These are phyloP conservation scores for sweet orange (Citrus sinensis) DNA, from an alignment of 345 rosid genomes.

Conservation along the genomic window DNA sequence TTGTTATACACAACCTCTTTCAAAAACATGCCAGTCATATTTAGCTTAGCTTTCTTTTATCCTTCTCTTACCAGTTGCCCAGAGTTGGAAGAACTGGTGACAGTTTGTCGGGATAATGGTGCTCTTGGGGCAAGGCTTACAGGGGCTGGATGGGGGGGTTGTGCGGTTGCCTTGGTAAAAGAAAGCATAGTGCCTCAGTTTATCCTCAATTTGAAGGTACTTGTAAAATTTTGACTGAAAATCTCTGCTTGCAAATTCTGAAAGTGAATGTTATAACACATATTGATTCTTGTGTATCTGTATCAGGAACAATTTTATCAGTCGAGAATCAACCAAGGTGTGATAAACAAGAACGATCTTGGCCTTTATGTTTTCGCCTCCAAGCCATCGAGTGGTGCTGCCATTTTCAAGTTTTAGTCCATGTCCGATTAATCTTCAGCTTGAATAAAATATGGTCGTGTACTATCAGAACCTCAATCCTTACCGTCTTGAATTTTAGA, in stretches of 20 bases:
- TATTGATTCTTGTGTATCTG: neutral
- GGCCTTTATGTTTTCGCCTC: slow-evolving; percentile 93
- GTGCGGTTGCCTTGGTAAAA: slow-evolving; percentile 86
- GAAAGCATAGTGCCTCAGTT: slow-evolving; percentile 77
- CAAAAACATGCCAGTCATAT: neutral
- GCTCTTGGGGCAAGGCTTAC: slow-evolving; percentile 97
- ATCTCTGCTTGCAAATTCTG: neutral
- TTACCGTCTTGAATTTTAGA: neutral
- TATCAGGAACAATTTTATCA: slow-evolving; percentile 78
- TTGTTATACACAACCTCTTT: neutral
- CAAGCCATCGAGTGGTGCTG: slow-evolving; percentile 98
- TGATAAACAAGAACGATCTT: slow-evolving; percentile 60
- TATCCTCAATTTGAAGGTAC: slow-evolving; percentile 80
- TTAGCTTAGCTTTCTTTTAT: neutral
- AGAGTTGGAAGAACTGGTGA: slow-evolving; percentile 92
- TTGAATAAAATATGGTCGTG: neutral
- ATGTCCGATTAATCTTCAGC: neutral
- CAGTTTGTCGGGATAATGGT: slow-evolving; percentile 53
- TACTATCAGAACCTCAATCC: neutral
- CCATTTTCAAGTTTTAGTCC: slow-evolving; percentile 68
- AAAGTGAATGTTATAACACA: neutral
- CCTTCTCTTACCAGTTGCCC: slow-evolving; percentile 55
- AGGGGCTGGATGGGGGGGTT: slow-evolving; percentile 99
- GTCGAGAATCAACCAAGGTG: slow-evolving; percentile 69
- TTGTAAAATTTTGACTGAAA: neutral